These are phyloP conservation scores for Penicillium paradoxum DNA, from an alignment of 495 filamentous ascomycete genomes.

Conservation along the genomic window DNA sequence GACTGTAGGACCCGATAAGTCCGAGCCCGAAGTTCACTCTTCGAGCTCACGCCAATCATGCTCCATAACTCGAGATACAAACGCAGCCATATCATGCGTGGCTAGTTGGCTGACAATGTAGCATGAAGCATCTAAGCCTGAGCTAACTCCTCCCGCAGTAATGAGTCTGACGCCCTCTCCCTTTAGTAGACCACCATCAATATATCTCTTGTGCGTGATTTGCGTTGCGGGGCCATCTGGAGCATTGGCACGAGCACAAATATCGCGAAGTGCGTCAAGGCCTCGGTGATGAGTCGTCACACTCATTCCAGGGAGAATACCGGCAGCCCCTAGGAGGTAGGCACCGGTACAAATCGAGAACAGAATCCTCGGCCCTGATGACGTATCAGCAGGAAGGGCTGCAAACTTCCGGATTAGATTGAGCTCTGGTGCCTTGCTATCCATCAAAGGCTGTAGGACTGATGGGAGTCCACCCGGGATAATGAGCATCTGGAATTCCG, in stretches of 20 bases:
- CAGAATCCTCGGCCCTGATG: slow-evolving; percentile 45
- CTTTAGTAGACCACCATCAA: slow-evolving; percentile 59
- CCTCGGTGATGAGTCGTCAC: slow-evolving; percentile 66
- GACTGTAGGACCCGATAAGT: neutral
- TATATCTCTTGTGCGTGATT: slow-evolving; percentile 71
- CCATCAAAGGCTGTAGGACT: slow-evolving; percentile 18
- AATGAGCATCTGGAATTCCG: slow-evolving; percentile 67
- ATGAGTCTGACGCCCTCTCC: slow-evolving; percentile 69
- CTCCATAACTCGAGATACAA: slow-evolving; percentile 65
- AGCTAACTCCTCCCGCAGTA: slow-evolving; percentile 69
- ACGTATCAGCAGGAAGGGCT: slow-evolving; percentile 11
- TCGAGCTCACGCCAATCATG: slow-evolving; percentile 63
- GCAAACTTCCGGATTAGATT: slow-evolving; percentile 30
- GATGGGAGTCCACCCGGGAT: slow-evolving; percentile 48
- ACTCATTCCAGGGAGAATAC: slow-evolving; percentile 65
- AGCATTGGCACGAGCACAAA: slow-evolving; percentile 39
- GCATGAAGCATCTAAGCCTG: slow-evolving; percentile 72
- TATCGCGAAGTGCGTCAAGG: slow-evolving; percentile 64
- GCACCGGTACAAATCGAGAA: slow-evolving; percentile 73
- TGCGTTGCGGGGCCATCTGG: slow-evolving; percentile 54
- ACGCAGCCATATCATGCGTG: slow-evolving; percentile 58
- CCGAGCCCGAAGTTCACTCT: slow-evolving; percentile 30
- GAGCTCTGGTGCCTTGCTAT: slow-evolving; percentile 19
- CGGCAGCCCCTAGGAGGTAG: slow-evolving; percentile 65
- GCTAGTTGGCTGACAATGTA: slow-evolving; percentile 74